phyloP scores from a whole-genome alignment of 2,329 filamentous ascomycete species.

The Trichoderma afroharzianum region DNA sequence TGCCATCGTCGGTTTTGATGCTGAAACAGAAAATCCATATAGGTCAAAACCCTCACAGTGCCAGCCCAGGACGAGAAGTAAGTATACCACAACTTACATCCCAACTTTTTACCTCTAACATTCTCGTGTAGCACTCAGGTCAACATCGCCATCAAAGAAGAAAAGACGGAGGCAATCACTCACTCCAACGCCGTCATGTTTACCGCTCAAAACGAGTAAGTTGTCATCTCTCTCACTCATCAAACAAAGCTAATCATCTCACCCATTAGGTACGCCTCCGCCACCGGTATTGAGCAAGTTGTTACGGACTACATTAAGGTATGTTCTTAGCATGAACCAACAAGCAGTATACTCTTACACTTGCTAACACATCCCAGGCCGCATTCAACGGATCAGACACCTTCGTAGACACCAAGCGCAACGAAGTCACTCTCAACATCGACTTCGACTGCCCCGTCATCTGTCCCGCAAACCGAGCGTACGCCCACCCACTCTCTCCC shows the following conservation, averaged over 20 bases:
- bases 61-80: slow-evolving; percentile 11
- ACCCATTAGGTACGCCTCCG: neutral
- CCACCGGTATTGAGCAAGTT: slow-evolving; percentile 1
- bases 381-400: slow-evolving; percentile 2
- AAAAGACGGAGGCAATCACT: slow-evolving; percentile 7
- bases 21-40: neutral
- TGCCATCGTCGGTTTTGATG: neutral
- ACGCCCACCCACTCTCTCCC: neutral
- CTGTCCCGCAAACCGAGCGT: slow-evolving; percentile 11
- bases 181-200: slow-evolving; percentile 11
- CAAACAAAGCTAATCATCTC: neutral
- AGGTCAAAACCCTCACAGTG: slow-evolving; percentile 12
- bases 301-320: neutral
- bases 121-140: neutral
- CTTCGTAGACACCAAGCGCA: slow-evolving; percentile 11
- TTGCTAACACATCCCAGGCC: neutral
- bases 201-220: slow-evolving; percentile 12
- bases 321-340: neutral
- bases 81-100: neutral
- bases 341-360: neutral
- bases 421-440: slow-evolving; percentile 6
- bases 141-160: slow-evolving; percentile 13
- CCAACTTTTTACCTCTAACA: neutral
- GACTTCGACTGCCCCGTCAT: slow-evolving; percentile 10
- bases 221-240: neutral